Percentiles rank a stretch among this genome's conserved stretches.
phyloP scores from a whole-genome alignment of 192 early-diverging fungal genomes.

The Coemansia reversa region DNA sequence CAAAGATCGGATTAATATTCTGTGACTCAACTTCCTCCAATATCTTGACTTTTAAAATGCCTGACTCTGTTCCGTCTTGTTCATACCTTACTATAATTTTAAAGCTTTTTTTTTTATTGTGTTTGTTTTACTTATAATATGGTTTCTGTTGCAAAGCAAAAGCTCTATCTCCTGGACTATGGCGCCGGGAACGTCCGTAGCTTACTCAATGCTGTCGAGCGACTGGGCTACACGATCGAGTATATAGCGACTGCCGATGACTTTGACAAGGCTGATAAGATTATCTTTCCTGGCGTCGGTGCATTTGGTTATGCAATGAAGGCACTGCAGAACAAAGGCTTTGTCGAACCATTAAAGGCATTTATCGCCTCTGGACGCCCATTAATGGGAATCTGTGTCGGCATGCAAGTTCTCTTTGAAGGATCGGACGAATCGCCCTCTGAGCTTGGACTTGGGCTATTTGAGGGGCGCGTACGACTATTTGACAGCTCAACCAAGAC shows the following conservation, averaged over 20 bases:
- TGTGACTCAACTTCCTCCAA: not conserved
- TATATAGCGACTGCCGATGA: slow-evolving; percentile 74
- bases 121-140: not conserved
- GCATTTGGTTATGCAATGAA: slow-evolving; percentile 93
- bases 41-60: not conserved
- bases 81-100: not conserved
- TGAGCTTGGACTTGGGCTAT: slow-evolving; percentile 79
- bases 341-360: slow-evolving; percentile 73
- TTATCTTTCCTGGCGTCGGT: slow-evolving; percentile 98
- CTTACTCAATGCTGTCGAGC: slow-evolving; percentile 89
- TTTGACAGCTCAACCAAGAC: slow-evolving; percentile 74
- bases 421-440: slow-evolving; percentile 86
- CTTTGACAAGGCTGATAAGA: slow-evolving; percentile 89
- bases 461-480: slow-evolving; percentile 65
- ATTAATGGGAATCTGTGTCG: slow-evolving; percentile 98
- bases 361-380: slow-evolving; percentile 86
- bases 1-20: not conserved
- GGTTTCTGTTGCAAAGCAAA: slow-evolving; percentile 18
- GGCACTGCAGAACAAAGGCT: slow-evolving; percentile 69
- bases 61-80: not conserved
- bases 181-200: slow-evolving; percentile 99
- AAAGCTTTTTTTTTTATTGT: not conserved
- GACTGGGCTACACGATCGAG: slow-evolving; percentile 84
- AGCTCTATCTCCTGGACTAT: slow-evolving; percentile 89
- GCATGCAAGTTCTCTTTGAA: slow-evolving; percentile 92